These are phyloP conservation scores for Ramularia endophylla DNA, from an alignment of 2,329 filamentous ascomycete genomes.

Conservation along the genomic window DNA sequence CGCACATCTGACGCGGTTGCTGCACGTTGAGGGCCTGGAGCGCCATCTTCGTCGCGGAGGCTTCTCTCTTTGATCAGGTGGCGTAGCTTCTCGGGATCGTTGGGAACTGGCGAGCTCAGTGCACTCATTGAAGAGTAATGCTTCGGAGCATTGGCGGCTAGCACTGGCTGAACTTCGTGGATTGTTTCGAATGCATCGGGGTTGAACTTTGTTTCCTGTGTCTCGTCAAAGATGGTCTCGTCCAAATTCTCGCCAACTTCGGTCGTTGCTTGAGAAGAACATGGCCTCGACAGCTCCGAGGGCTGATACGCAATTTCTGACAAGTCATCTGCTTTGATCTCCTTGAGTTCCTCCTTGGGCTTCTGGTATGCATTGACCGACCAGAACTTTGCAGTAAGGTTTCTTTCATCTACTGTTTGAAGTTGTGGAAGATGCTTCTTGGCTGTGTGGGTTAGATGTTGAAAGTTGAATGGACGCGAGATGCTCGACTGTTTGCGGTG, in stretches of 20 bases:
- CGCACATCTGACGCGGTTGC: not conserved
- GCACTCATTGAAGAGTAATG: slow-evolving; percentile 20
- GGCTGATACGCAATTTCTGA: slow-evolving; percentile 2
- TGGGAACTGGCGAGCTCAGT: slow-evolving; percentile 10
- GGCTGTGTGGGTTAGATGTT: slow-evolving; percentile 56
- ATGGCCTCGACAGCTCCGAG: not conserved
- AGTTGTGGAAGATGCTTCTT: slow-evolving; percentile 49
- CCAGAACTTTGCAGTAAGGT: slow-evolving; percentile 50
- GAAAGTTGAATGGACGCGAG: slow-evolving; percentile 59
- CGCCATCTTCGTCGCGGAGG: not conserved
- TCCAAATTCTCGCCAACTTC: slow-evolving; percentile 9
- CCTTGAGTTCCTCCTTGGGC: slow-evolving; percentile 44
- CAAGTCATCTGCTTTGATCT: slow-evolving; percentile 48
- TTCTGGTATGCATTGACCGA: slow-evolving; percentile 49
- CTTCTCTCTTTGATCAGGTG: not conserved
- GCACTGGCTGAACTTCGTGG: slow-evolving; percentile 7
- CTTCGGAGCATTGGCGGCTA: slow-evolving; percentile 6
- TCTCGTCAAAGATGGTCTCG: slow-evolving; percentile 24
- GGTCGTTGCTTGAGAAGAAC: slow-evolving; percentile 7
- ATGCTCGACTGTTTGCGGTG: slow-evolving; percentile 44
- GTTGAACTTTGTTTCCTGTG: slow-evolving; percentile 18
- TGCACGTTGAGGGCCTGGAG: not conserved
- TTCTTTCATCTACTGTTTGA: slow-evolving; percentile 45
- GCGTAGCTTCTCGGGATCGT: not conserved
- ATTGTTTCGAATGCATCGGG: slow-evolving; percentile 12